Evolutionary conservation across 2,329 filamentous ascomycete species (phyloP), one percentile per base, ranked within the genome.

Genomic region (Tothia fuscella): DNA sequence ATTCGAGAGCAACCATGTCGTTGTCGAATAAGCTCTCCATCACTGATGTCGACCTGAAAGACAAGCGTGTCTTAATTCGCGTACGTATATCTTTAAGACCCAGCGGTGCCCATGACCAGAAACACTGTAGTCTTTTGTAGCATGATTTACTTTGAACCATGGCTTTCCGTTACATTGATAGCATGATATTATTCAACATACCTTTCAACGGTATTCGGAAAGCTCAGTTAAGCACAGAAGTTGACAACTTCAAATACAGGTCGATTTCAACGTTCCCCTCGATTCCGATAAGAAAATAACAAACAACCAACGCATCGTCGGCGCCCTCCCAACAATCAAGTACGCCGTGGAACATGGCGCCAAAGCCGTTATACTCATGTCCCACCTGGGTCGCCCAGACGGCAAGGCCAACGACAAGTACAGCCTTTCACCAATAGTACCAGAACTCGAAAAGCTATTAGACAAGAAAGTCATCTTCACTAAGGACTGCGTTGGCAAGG

Each of bases 241-340:
- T 38, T 14, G 31, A 9, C 25, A 41, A 7, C 26, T 7, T n/a
- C n/a, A n/a, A 33, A 36, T 31, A 39, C 57, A 94, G 88, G 89
- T 98, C 64, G 91, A 98, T 77, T 98, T 98, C 80, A 98, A 98
- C 68, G 93, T 98, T 44, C 91, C 91, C 50, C 86, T 98, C 59
- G 87, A 98, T 62, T 76, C 72, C 53, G 73, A 91, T 62, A 93
- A 87, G 71, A 88, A 93, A 44, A 78, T 98, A 65, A 96, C 91
- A 65, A 98, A 98, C 78, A 86, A 81, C 68, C 91, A 98, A 72
- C 88, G 91, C 65, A 98, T 98, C 59, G 88, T 86, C 57, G 93
- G 91, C 59, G 91, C 91, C 57, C 70, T 94, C 50, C 87, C 87
- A 56, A 93, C 88, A 56, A 94, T 95, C 74, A 93, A 93, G 71